phyloP scores from a whole-genome alignment of 176 grass and related monocot genomes.

The Melocanna baccifera region DNA sequence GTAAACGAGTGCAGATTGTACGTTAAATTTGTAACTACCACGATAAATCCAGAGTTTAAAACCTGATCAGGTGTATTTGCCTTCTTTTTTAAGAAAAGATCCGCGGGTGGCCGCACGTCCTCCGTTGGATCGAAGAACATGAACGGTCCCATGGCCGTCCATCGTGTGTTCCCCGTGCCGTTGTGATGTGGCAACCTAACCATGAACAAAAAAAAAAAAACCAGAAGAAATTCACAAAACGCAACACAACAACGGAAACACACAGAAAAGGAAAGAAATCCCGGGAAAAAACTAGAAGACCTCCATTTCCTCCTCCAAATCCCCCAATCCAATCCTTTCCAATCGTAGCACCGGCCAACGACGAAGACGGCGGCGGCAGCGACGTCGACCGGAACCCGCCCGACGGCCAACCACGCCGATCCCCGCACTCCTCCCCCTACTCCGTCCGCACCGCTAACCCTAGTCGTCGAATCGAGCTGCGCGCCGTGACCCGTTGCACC shows the following conservation, averaged over 20 bases:
- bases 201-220: not conserved
- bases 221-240: no score
- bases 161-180: not conserved
- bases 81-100: no score
- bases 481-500: not conserved
- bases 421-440: not conserved
- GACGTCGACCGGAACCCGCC: not conserved
- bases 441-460: not conserved
- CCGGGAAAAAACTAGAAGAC: not conserved
- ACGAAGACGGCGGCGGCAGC: not conserved
- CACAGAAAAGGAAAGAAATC: not conserved
- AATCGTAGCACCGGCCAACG: not conserved
- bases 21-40: no score
- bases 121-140: not conserved
- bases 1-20: no score
- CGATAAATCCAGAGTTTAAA: not conserved
- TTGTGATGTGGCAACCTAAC: not conserved
- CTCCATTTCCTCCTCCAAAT: not conserved
- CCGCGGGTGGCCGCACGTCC: not conserved
- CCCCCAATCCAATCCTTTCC: slow-evolving; percentile 13
- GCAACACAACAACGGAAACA: not conserved
- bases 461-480: not conserved
- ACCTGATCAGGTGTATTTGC: no score
- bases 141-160: not conserved
- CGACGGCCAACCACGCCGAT: not conserved